Percentiles rank a stretch among this genome's conserved stretches.
These are phyloP conservation scores for Naganishia onofrii DNA, from an alignment of 768 basidiomycete species.

Conservation along the genomic window DNA sequence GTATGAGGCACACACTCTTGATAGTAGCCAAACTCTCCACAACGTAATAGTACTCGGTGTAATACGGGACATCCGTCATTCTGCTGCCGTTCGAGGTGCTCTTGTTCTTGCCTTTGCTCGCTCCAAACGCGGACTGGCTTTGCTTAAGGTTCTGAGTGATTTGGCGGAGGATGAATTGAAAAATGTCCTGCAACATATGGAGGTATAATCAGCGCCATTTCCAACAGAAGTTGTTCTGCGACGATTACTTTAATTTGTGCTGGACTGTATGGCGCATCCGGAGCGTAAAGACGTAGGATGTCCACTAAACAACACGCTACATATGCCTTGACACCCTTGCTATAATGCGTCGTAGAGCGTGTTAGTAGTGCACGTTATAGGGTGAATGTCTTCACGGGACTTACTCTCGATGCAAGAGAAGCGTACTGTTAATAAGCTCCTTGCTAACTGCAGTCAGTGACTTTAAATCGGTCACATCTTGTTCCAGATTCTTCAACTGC, in stretches of 20 bases:
- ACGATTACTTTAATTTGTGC: constrained; percentile 62
- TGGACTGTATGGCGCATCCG: constrained; percentile 91
- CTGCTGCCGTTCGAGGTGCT: constrained; percentile 28
- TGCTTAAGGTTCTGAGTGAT: constrained; percentile 71
- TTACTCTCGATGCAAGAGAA: constrained; percentile 85
- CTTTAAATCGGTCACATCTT: constrained; percentile 72
- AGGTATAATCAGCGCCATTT: not conserved
- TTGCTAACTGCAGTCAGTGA: constrained; percentile 70
- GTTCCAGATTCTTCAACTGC: constrained; percentile 73
- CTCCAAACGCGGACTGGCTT: constrained; percentile 32
- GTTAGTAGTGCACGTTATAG: not conserved
- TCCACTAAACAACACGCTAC: constrained; percentile 93
- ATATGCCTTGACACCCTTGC: constrained; percentile 87
- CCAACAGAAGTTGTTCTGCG: no score
- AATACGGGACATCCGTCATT: constrained; percentile 71
- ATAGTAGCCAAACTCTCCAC: constrained; percentile 89
- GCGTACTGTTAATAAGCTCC: constrained; percentile 72
- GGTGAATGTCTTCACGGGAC: constrained; percentile 19
- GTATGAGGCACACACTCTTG: constrained; percentile 89
- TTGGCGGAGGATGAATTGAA: constrained; percentile 91
- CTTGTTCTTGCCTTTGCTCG: constrained; percentile 36
- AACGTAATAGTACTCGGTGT: constrained; percentile 90
- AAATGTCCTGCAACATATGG: constrained; percentile 68
- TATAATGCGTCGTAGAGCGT: constrained; percentile 12
- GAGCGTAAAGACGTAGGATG: constrained; percentile 86